Evolutionary conservation across 228 moss, liverwort and hornwort genomes (phyloP).

Genomic region (Sphagnum magellanicum): DNA sequence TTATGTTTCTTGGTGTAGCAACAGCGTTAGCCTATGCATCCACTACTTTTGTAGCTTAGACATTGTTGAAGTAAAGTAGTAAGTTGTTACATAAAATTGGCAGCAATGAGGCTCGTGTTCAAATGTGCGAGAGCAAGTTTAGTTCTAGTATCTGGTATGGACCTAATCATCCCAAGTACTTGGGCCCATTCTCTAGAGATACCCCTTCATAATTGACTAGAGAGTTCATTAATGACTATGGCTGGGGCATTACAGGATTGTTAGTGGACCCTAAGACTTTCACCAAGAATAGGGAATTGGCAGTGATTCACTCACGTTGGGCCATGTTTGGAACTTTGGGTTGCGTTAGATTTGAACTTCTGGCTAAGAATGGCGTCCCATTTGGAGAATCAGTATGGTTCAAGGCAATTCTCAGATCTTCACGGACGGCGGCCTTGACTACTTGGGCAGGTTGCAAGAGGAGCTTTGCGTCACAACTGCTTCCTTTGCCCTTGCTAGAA

Average conservation of each 20-base stretch:
- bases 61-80: slow-evolving; percentile 4
- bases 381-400: slow-evolving; percentile 12
- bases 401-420: slow-evolving; percentile 12
- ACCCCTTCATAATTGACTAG: slow-evolving; percentile 39
- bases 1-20: too few relatives aligned
- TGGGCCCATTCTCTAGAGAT: slow-evolving; percentile 35
- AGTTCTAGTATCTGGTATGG: slow-evolving; percentile 25
- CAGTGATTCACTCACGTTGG: slow-evolving; percentile 9
- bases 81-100: slow-evolving; percentile 16
- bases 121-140: slow-evolving; percentile 13
- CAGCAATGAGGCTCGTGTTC: slow-evolving; percentile 11
- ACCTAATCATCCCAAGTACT: slow-evolving; percentile 23
- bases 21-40: slow-evolving; percentile 6
- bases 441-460: slow-evolving; percentile 8
- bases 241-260: slow-evolving; percentile 8
- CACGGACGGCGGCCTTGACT: slow-evolving; percentile 6
- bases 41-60: slow-evolving; percentile 12
- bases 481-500: too few relatives aligned
- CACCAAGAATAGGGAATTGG: slow-evolving; percentile 8
- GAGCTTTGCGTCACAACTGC: slow-evolving; percentile 6
- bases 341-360: neutral
- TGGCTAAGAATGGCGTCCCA: slow-evolving; percentile 7
- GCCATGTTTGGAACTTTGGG: slow-evolving; percentile 9
- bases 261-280: slow-evolving; percentile 6
- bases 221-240: slow-evolving; percentile 21